Evolutionary conservation across 2,329 filamentous ascomycete species (phyloP), one percentile per base, ranked within the genome.

Genomic region (Biscogniauxia mediterranea): DNA sequence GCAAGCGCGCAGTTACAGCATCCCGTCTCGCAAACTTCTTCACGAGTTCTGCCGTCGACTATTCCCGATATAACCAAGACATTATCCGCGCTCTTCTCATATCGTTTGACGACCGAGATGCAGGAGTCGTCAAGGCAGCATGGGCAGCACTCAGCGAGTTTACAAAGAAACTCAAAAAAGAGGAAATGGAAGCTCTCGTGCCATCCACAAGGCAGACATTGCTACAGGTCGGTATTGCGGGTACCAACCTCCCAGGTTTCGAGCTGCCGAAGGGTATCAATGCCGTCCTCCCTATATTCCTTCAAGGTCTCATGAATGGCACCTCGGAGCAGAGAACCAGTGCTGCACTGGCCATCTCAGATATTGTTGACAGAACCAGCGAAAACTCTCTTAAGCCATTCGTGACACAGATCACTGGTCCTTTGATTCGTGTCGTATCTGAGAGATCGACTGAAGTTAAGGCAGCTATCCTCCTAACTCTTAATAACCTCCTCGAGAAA

Each of bases 261-360:
- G 84, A 87, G 69, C 80, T 98, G 60, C 95, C 94, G 1, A 99
- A 98, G 85, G 96, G 96, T 64, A 97, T 99, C 82, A 96, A 93
- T 72, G 93, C 95, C 64, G 89, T 99, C 66, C 79, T 99, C 63
- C 95, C 96, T 1, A 98, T 99, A 67, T 98, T 99, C 85, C 78
- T 98, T 73, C 96, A 99, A 74, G 95, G 95, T 77, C 83, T 99
- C 67, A 96, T 99, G 89, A 98, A 99, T 71, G 96, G 95, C 61
- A 93, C 90, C 46, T 82, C 91, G 17, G 95, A 99, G 5, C 95
- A 99, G 79, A 86, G 93, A 74, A 95, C 92, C 25, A 91, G 96
- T 74, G 88, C 95, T 61, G 95, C 96, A 53, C 83, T 98, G 64
- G 95, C 92, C 60, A 96, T 99, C 68, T 96, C 93, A 2, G 96